Conservation (phyloP, 1,284 basidiomycete species). For the Cystobasidium slooffiae region DNA sequence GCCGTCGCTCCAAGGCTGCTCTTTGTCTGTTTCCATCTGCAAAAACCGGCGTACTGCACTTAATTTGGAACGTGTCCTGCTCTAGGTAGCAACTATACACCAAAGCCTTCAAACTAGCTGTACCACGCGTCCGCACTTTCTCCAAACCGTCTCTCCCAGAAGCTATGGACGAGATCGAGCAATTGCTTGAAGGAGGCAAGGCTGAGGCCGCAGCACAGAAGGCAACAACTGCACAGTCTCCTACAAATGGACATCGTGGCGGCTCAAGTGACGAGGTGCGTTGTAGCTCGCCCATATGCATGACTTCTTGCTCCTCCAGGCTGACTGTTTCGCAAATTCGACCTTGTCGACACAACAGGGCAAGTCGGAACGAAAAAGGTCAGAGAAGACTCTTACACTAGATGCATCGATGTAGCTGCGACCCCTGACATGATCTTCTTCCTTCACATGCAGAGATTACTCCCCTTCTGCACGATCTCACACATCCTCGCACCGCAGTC, state of each 20-base stretch:
- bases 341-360: slow-evolving; percentile 10
- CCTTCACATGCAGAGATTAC: slow-evolving; percentile 5
- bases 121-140: too few relatives aligned
- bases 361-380: slow-evolving; percentile 38
- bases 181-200: slow-evolving; percentile 32
- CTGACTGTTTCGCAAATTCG: slow-evolving; percentile 9
- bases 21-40: too few relatives aligned
- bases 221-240: background rate
- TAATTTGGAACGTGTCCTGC: too few relatives aligned
- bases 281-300: background rate
- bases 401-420: background rate
- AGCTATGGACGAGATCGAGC: slow-evolving; percentile 43
- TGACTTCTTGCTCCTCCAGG: background rate
- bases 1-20: too few relatives aligned
- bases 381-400: background rate
- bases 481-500: slow-evolving; percentile 36
- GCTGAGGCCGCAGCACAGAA: slow-evolving; percentile 32
- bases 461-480: slow-evolving; percentile 38
- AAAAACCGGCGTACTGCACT: too few relatives aligned
- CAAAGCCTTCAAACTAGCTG: too few relatives aligned
- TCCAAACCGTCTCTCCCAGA: background rate
- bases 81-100: too few relatives aligned
- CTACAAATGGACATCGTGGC: slow-evolving; percentile 7
- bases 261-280: slow-evolving; percentile 20
- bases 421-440: background rate